Evolutionary conservation across 2,329 filamentous ascomycete genomes (phyloP), one percentile per base, ranked within the genome.

Genomic region (Coniochaeta sp.): DNA sequence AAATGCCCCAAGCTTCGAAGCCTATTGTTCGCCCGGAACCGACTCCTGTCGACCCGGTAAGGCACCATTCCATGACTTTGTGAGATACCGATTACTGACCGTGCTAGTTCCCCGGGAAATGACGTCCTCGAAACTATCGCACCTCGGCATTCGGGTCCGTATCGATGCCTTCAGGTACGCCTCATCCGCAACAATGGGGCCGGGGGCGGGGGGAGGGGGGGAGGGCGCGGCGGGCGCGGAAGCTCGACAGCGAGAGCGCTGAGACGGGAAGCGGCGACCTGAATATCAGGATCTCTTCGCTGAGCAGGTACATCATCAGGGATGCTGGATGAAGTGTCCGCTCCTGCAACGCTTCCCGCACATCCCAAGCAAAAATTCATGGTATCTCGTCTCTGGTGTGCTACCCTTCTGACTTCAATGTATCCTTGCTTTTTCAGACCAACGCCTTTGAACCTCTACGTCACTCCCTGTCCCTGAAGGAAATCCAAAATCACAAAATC

Each of bases 291-390:
- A 32, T 9, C 30, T 46, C 49, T 33, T 31, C 49, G 38, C 13
- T 47, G 14, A 51, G 38, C 49, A 47, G 35, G 28, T 51, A 51
- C 35, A 51, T 51, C 18, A 46, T 46, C 35, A 32, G 16, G 13
- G 28, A 51, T 35, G 22, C 38, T 22, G 30, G n/a, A 32, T n/a
- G 30, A 32, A 9, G 30, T 32, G 30, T 9, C 30, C 30, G 30
- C 30, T 32, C 30, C 30, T 32, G 30, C 30, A 32, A 32, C 30
- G 30, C 30, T 32, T n/a, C 30, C 9, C n/a, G 9, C n/a, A 9
- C 30, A 9, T 9, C 9, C 9, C 30, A 9, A n/a, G n/a, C 30
- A 9, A 9, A 32, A n/a, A 9, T 32, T 9, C 30, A 32, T 32
- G 30, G n/a, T n/a, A n/a, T n/a, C n/a, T n/a, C n/a, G n/a, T n/a